Base-by-base conservation (phyloP, 345 rosid species). In the Aegle marmelos region DNA sequence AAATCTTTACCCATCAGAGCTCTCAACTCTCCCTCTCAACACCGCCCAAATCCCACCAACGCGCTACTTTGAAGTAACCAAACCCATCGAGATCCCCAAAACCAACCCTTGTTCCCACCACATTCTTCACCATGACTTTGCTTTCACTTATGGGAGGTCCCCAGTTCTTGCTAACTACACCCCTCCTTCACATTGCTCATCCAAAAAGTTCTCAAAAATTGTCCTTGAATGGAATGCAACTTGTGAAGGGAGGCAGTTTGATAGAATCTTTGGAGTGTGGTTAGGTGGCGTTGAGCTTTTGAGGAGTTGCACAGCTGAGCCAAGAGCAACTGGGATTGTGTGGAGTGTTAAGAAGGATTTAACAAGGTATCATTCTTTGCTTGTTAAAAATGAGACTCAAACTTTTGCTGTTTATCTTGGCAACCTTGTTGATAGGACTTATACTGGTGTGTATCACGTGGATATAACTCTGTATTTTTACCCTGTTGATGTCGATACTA, bases 241-340 rank as follows among this genome's bases (percentile, higher is more conserved):
- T 3, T 84, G 89, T 83, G 79, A 74, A 81, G 99, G 99, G 37
- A 84, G 90, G 60, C 99, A 95, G 73, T 93, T 79, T 74, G 99
- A 95, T 67, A 89, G 98, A 24, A 95, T 95, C 11, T 92, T 93
- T 70, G 99, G 99, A 0, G 85, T 93, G 57, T 95, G 98, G 99
- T 85, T 95, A 9, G 88, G 88, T 48, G 98, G 98, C 0, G 94
- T 90, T 0, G 99, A 95, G 93, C 88, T 95, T 86, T 92, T 95
- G 76, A 86, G 99, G 69, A 90, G 99, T 86, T 95, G 99, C 85
- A 89, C 98, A 21, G 99, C 97, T 14, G 98, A 95, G 89, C 99
- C 98, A 16, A 86, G 80, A 13, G 73, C 87, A 0, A 89, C 83
- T 54, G 99, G 98, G 7, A 92, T 88, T 24, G 60, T 91, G 31